These are phyloP conservation scores for Dictyostelium citrinum DNA, from an alignment of 78 protist species.

Conservation along the genomic window DNA sequence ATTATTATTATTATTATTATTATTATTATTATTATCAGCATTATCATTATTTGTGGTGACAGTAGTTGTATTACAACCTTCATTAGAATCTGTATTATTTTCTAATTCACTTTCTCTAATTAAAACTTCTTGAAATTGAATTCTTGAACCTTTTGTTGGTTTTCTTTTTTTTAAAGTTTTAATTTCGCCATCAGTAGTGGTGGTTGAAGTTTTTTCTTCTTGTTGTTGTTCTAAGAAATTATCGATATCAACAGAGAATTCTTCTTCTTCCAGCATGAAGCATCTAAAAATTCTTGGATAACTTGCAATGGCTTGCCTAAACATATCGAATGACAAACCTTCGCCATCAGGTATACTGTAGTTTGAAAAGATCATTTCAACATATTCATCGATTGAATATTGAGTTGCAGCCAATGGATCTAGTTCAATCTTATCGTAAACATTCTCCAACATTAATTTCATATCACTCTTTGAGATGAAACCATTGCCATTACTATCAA, in stretches of 20 bases:
- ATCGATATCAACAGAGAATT: conserved; percentile 25
- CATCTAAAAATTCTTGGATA: conserved; percentile 72
- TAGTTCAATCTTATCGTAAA: conserved; percentile 53
- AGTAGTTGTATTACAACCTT: neutral
- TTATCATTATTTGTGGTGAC: neutral
- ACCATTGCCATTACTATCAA: conserved; percentile 39
- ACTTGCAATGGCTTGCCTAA: conserved; percentile 54
- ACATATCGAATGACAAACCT: conserved; percentile 37
- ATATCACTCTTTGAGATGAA: conserved; percentile 49
- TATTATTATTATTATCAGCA: neutral
- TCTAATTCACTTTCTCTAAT: conserved; percentile 18
- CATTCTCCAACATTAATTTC: conserved; percentile 65
- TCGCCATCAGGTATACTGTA: conserved; percentile 36
- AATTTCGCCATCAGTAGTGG: neutral
- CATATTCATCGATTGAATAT: conserved; percentile 51
- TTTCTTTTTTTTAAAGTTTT: neutral
- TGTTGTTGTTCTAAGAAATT: neutral
- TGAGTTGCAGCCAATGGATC: conserved; percentile 68
- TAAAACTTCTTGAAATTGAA: conserved; percentile 32
- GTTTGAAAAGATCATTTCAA: conserved; percentile 56
- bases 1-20: neutral
- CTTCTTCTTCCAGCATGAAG: conserved; percentile 69
- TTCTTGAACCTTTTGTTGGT: neutral
- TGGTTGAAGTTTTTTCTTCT: neutral
- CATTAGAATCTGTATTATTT: neutral